Conservation (phyloP, 805 yeast species). For the Wickerhamomyces strasburgensis region DNA sequence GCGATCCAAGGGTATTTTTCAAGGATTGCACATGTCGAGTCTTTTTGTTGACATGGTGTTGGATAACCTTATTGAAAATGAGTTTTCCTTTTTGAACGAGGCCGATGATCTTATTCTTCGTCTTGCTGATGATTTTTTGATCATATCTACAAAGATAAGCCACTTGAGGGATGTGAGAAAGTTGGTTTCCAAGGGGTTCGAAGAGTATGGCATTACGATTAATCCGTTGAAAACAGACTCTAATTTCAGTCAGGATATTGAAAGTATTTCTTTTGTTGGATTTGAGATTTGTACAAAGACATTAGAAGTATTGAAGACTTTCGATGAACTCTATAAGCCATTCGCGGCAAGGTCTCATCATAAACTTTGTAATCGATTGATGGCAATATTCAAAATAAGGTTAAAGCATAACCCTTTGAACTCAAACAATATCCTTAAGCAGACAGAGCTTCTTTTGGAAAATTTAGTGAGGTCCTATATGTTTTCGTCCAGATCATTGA, state of each 20-base stretch:
- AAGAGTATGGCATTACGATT: slow-evolving; percentile 25
- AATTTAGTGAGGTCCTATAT: slow-evolving; percentile 21
- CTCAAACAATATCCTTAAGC: slow-evolving; percentile 16
- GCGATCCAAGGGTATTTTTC: slow-evolving; percentile 72
- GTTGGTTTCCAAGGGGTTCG: slow-evolving; percentile 33
- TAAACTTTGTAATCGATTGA: slow-evolving; percentile 7
- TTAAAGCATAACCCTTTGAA: slow-evolving; percentile 28
- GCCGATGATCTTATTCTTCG: slow-evolving; percentile 44
- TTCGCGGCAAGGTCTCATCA: slow-evolving; percentile 12
- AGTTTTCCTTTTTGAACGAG: slow-evolving; percentile 19
- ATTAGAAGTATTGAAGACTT: slow-evolving; percentile 33
- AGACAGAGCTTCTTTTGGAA: slow-evolving; percentile 11
- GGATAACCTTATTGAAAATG: slow-evolving; percentile 47
- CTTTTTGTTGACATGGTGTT: slow-evolving; percentile 70
- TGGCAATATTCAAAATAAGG: slow-evolving; percentile 28
- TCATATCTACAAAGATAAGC: slow-evolving; percentile 45
- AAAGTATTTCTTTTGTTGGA: slow-evolving; percentile 37
- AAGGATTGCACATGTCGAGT: slow-evolving; percentile 77
- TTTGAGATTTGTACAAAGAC: slow-evolving; percentile 29
- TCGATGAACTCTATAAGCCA: slow-evolving; percentile 15
- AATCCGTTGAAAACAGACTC: slow-evolving; percentile 37
- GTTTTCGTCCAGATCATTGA: slow-evolving; percentile 2
- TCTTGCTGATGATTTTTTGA: slow-evolving; percentile 80
- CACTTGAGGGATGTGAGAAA: slow-evolving; percentile 28
- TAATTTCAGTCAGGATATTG: slow-evolving; percentile 18